These are phyloP conservation scores for Linanthus parryae DNA, from an alignment of 148 eudicot genomes.

Conservation along the genomic window DNA sequence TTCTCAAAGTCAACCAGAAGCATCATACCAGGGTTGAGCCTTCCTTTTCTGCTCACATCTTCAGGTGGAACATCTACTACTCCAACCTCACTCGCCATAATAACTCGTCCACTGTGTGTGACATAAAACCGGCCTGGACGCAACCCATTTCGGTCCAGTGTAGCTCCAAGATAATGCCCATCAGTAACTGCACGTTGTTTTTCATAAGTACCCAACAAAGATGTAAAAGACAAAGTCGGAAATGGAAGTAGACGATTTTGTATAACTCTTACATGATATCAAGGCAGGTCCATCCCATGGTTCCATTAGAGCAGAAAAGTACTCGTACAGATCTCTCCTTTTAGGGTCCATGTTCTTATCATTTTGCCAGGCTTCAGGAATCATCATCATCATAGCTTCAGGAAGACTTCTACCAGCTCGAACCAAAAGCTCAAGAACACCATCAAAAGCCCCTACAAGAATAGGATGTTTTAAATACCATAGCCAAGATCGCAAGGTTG, in stretches of 20 bases:
- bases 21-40: slow-evolving; percentile 99
- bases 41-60: slow-evolving; percentile 91
- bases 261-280: slow-evolving; percentile 62
- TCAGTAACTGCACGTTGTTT: slow-evolving; percentile 74
- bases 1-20: slow-evolving; percentile 98
- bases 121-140: slow-evolving; percentile 96
- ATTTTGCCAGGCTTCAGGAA: slow-evolving; percentile 99
- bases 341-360: slow-evolving; percentile 96
- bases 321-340: slow-evolving; percentile 82
- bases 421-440: slow-evolving; percentile 91
- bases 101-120: slow-evolving; percentile 91
- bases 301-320: slow-evolving; percentile 89
- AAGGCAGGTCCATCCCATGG: slow-evolving; percentile 99
- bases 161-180: slow-evolving; percentile 98
- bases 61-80: slow-evolving; percentile 96
- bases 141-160: slow-evolving; percentile 92
- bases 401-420: slow-evolving; percentile 99
- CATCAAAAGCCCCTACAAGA: slow-evolving; percentile 83
- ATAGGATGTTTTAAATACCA: neutral
- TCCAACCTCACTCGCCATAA: slow-evolving; percentile 99
- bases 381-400: slow-evolving; percentile 99
- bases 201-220: neutral
- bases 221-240: neutral
- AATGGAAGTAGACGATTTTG: neutral
- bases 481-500: neutral